phyloP scores from a whole-genome alignment of 2,329 filamentous ascomycete genomes.

The Didymella lethalis region DNA sequence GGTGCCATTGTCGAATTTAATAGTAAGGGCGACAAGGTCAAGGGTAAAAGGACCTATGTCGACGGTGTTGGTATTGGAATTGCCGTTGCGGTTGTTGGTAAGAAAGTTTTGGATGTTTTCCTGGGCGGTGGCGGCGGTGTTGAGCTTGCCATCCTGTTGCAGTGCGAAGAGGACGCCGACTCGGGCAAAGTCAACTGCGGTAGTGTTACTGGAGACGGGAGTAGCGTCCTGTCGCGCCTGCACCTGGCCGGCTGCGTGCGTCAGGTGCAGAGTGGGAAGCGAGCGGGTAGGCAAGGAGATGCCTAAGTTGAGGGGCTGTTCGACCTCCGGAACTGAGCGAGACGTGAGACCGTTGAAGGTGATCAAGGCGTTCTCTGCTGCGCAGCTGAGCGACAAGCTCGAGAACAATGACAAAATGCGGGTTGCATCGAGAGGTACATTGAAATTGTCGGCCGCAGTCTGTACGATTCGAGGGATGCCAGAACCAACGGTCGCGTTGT shows the following conservation, averaged over 20 bases:
- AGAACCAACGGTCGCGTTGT: constrained; percentile 76
- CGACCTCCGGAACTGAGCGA: constrained; percentile 31
- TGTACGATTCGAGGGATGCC: constrained; percentile 78
- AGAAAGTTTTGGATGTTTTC: constrained; percentile 52
- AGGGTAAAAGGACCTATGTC: constrained; percentile 43
- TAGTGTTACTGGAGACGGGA: constrained; percentile 48
- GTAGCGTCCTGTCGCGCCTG: constrained; percentile 32
- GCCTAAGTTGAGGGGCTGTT: constrained; percentile 33
- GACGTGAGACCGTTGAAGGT: constrained; percentile 71
- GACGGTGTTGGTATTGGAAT: constrained; percentile 34
- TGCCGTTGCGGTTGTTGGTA: constrained; percentile 40
- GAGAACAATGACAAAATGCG: constrained; percentile 80
- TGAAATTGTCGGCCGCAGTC: constrained; percentile 72
- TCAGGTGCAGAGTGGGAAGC: constrained; percentile 35
- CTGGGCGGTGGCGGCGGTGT: constrained; percentile 55
- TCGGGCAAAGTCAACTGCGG: constrained; percentile 56
- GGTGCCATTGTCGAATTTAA: constrained; percentile 47
- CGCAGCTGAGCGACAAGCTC: constrained; percentile 77
- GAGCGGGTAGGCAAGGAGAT: constrained; percentile 32
- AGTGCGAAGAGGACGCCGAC: constrained; percentile 56
- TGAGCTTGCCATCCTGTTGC: constrained; percentile 51
- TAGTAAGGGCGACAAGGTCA: constrained; percentile 43
- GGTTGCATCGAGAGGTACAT: constrained; percentile 74
- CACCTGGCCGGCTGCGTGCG: constrained; percentile 29
- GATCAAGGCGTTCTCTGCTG: constrained; percentile 84